Base-by-base conservation (phyloP, 2,329 filamentous ascomycete genomes). In the Dothidotthia symphoricarpi region DNA sequence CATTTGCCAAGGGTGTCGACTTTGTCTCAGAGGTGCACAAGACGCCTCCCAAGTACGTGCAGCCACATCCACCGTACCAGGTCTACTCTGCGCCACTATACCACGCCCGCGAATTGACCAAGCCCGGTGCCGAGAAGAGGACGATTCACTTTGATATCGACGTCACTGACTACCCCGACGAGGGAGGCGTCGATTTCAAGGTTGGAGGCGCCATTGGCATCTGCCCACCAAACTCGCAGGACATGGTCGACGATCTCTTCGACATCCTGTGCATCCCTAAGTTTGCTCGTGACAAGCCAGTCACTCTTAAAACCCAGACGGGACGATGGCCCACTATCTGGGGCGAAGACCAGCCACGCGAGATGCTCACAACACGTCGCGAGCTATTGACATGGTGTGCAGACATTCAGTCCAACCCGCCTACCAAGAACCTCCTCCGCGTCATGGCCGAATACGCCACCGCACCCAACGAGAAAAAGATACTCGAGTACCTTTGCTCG, bases 61-160 rank as follows among this genome's bases (percentile, higher is more conserved):
- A 95, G 64, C 93, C 93, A 16, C 93, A 98, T 65, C 88, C 88
- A 39, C 93, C 93, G 0, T 93, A 95, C 68, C 77, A 91, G 51
- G 89, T 97, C 44, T 95, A 86, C 68, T 85, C 89, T 1, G 90
- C 91, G n/a, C 88, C 83, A 48, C 80, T 98, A 31, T 85, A 88
- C 68, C 83, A 83, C 55, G 81, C 88, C 2, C 84, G 93, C 39
- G 89, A 95, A 68, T 72, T 98, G 62, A 98, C 93, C 10, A 85
- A 81, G 63, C 75, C 80, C 16, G 91, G 91, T 15, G 93, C 93
- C 4, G 88, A 95, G 74, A 98, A 98, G 79, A 80, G 91, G 44
- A 98, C 93, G 0, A 95, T 91, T 66, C 93, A 98, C 69, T 97
- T 97, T 58, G 93, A 97, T 58, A 81, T 98, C 29, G 93, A 98